A percentile compares a stretch with the other conserved stretches of the same genome.
Evolutionary conservation across 2,329 filamentous ascomycete genomes (phyloP).

Genomic region (Falciphora oryzae): DNA sequence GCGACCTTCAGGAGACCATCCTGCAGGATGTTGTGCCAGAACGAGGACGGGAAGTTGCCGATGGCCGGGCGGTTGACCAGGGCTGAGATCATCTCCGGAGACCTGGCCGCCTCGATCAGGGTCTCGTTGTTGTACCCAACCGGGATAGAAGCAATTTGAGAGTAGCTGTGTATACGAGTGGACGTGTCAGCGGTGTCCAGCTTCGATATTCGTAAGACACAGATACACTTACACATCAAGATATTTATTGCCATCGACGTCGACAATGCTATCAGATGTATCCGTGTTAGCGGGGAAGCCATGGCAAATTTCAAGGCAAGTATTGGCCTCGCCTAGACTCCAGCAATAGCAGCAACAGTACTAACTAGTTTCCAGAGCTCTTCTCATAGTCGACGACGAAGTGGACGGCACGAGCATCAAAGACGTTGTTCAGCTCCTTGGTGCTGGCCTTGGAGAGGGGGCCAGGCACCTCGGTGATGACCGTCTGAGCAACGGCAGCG

Average conservation of each 20-base stretch:
- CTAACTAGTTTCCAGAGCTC: constrained; percentile 44
- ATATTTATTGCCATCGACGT: constrained; percentile 43
- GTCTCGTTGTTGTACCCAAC: constrained; percentile 76
- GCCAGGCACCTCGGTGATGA: constrained; percentile 28
- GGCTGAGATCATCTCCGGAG: constrained; percentile 65
- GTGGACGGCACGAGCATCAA: constrained; percentile 46
- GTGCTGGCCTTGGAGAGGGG: constrained; percentile 32
- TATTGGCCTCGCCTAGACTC: too few relatives aligned
- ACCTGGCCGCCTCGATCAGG: constrained; percentile 58
- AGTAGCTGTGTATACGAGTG: constrained; percentile 45
- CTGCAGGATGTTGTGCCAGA: constrained; percentile 67
- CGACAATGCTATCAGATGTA: constrained; percentile 30
- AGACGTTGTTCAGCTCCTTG: constrained; percentile 40
- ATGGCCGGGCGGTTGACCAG: constrained; percentile 75
- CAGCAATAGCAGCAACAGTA: neutral
- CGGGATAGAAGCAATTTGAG: constrained; percentile 79
- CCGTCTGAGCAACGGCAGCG: neutral
- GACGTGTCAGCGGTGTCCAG: neutral
- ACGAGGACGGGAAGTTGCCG: constrained; percentile 72
- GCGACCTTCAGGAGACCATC: constrained; percentile 67
- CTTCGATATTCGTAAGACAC: neutral
- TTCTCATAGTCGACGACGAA: constrained; percentile 48
- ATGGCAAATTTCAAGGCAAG: neutral
- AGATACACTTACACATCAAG: constrained; percentile 39
- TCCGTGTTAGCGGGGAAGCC: neutral